A percentile compares a stretch with the other conserved stretches of the same genome.
These are phyloP conservation scores for Dothideomycetes sp. DNA, from an alignment of 2,329 filamentous ascomycete species.

Conservation along the genomic window DNA sequence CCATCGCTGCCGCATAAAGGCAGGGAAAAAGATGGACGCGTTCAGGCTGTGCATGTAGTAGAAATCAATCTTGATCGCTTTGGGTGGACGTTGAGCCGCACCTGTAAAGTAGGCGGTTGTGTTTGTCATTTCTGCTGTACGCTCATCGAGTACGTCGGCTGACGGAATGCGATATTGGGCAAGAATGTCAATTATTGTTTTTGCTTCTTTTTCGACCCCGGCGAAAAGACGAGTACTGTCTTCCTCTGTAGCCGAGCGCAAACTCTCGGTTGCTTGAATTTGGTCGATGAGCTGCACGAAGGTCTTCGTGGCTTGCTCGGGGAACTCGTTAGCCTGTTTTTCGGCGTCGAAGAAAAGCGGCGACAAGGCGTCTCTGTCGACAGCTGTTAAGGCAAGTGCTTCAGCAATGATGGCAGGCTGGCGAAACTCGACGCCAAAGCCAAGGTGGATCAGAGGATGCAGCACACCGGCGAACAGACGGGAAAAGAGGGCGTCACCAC, in stretches of 20 bases:
- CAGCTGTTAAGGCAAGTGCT: slow-evolving; percentile 63
- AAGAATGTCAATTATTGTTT: slow-evolving; percentile 53
- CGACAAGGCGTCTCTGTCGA: slow-evolving; percentile 51
- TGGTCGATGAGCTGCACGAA: slow-evolving; percentile 53
- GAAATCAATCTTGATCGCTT: slow-evolving; percentile 70
- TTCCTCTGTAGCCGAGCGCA: slow-evolving; percentile 41
- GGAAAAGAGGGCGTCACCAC: slow-evolving; percentile 56
- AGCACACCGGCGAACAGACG: slow-evolving; percentile 55
- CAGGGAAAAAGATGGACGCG: slow-evolving; percentile 59
- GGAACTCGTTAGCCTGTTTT: no score
- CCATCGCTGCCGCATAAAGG: slow-evolving; percentile 51
- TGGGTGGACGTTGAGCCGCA: slow-evolving; percentile 52
- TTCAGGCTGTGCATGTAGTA: slow-evolving; percentile 65
- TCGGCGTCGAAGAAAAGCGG: slow-evolving; percentile 42
- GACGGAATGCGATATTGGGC: slow-evolving; percentile 41
- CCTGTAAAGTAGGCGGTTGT: slow-evolving; percentile 46
- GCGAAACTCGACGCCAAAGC: slow-evolving; percentile 72
- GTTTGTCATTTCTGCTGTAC: slow-evolving; percentile 61
- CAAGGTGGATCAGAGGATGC: slow-evolving; percentile 75
- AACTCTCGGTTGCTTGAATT: slow-evolving; percentile 43
- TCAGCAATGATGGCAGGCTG: slow-evolving; percentile 75
- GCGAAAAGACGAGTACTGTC: slow-evolving; percentile 57
- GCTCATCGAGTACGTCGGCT: slow-evolving; percentile 44
- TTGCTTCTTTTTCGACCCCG: slow-evolving; percentile 50
- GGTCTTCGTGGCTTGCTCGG: slow-evolving; percentile 36